These are phyloP conservation scores for Exophiala viscosa DNA, from an alignment of 2,329 filamentous ascomycete species.

Conservation along the genomic window DNA sequence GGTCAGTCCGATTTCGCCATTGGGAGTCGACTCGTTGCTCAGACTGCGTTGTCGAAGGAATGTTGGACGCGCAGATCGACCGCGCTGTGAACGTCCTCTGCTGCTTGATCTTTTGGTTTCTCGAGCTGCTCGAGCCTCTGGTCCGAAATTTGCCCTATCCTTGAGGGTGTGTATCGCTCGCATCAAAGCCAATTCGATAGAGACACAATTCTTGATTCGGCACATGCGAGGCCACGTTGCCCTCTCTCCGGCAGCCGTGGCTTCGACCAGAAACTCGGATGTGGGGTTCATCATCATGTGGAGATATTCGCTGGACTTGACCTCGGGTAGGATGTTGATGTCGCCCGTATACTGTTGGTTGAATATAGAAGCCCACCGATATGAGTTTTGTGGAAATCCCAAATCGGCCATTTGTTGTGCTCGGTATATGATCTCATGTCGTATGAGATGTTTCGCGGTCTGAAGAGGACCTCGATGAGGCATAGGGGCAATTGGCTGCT, in stretches of 20 bases:
- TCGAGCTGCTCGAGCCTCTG: constrained; percentile 23
- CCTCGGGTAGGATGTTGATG: constrained; percentile 85
- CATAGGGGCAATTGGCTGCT: constrained; percentile 23
- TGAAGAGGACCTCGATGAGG: constrained; percentile 40
- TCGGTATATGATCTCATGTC: constrained; percentile 74
- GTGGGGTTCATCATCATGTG: constrained; percentile 80
- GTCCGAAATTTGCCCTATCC: constrained; percentile 23
- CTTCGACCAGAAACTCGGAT: constrained; percentile 76
- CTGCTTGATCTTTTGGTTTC: constrained; percentile 17
- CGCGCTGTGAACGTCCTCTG: constrained; percentile 14
- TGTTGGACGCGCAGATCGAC: constrained; percentile 18
- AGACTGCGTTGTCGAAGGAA: constrained; percentile 22
- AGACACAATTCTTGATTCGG: constrained; percentile 79
- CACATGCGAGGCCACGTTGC: constrained; percentile 91
- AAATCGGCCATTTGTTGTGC: constrained; percentile 77
- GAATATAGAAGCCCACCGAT: constrained; percentile 74
- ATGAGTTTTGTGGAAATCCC: constrained; percentile 73
- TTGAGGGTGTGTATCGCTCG: constrained; percentile 34
- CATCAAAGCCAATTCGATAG: constrained; percentile 74
- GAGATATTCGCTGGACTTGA: constrained; percentile 69
- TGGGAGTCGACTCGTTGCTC: constrained; percentile 16
- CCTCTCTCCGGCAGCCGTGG: constrained; percentile 72
- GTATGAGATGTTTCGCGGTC: constrained; percentile 67
- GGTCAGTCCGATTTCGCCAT: constrained; percentile 3
- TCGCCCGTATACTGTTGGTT: constrained; percentile 91